Evolutionary conservation across 1,284 basidiomycete genomes (phyloP).

Genomic region (Puccinia coronata): DNA sequence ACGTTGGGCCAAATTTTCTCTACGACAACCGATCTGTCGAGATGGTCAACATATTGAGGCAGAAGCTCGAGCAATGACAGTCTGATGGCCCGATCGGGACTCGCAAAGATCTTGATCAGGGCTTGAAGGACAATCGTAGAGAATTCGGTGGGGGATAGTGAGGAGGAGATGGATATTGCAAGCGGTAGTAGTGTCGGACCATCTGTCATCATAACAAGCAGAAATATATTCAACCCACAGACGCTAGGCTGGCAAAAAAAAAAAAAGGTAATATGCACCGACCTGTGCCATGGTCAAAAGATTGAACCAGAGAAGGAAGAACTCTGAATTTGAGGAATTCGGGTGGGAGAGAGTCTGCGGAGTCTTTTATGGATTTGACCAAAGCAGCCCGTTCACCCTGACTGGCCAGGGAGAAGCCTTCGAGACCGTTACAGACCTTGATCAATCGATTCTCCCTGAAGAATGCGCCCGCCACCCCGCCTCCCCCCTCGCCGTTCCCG

Average conservation of each 20-base stretch:
- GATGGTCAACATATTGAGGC: constrained; percentile 77
- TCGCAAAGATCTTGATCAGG: constrained; percentile 78
- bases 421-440: constrained; percentile 79
- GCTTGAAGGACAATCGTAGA: constrained; percentile 71
- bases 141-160: constrained; percentile 72
- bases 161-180: constrained; percentile 46
- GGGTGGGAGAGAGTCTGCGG: constrained; percentile 74
- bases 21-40: constrained; percentile 79
- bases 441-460: constrained; percentile 82
- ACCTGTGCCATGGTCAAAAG: constrained; percentile 77
- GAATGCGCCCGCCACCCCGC: constrained; percentile 67
- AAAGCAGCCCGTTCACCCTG: constrained; percentile 72
- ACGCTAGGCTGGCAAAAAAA: too few species aligned
- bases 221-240: constrained; percentile 64
- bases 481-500: constrained; percentile 36
- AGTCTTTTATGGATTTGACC: constrained; percentile 69
- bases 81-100: constrained; percentile 84
- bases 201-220: constrained; percentile 13
- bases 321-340: constrained; percentile 85
- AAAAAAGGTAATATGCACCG: constrained; percentile 68
- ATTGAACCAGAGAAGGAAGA: constrained; percentile 79
- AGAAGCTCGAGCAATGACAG: constrained; percentile 90
- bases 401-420: constrained; percentile 79
- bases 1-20: constrained; percentile 92
- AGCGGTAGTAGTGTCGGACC: constrained; percentile 46